Conservation (phyloP, 768 basidiomycete species). For the Hirschioporus abietinus region DNA sequence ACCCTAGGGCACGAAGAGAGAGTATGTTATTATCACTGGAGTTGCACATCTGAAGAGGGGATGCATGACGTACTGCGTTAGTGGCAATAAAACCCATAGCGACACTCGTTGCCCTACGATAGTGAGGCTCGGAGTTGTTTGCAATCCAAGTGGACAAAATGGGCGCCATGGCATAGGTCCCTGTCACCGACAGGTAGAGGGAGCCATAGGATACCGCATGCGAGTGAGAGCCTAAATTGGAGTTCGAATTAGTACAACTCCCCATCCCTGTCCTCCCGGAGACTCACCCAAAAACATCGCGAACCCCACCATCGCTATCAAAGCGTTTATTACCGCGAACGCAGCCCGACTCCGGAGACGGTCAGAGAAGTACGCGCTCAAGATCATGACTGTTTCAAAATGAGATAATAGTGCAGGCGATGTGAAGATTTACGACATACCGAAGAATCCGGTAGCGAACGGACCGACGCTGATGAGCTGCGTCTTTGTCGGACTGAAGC, state of each 20-base stretch:
- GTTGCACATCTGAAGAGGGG: not conserved
- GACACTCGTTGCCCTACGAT: conserved; percentile 52
- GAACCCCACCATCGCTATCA: conserved; percentile 45
- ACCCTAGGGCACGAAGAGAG: conserved; percentile 21
- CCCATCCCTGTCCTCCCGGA: not conserved
- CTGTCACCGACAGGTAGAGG: conserved; percentile 49
- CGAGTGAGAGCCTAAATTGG: conserved; percentile 25
- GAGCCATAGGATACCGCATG: conserved; percentile 44
- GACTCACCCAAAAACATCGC: conserved; percentile 48
- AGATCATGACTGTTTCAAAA: conserved; percentile 27
- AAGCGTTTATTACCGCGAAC: conserved; percentile 37
- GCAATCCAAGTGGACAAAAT: conserved; percentile 54
- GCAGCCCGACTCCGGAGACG: conserved; percentile 45
- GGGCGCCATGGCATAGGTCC: conserved; percentile 49
- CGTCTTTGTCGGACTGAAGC: conserved; percentile 11
- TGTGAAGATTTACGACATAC: conserved; percentile 25
- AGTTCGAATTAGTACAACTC: not conserved
- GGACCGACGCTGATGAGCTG: conserved; percentile 30
- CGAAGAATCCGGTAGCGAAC: conserved; percentile 43
- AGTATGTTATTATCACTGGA: not conserved
- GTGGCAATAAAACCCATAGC: conserved; percentile 54
- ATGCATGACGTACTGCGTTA: conserved; percentile 27
- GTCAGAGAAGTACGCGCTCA: conserved; percentile 47
- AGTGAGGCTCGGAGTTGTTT: conserved; percentile 55
- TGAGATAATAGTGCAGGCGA: not conserved